These are phyloP conservation scores for Salix caprea DNA, from an alignment of 345 rosid genomes.

Conservation along the genomic window DNA sequence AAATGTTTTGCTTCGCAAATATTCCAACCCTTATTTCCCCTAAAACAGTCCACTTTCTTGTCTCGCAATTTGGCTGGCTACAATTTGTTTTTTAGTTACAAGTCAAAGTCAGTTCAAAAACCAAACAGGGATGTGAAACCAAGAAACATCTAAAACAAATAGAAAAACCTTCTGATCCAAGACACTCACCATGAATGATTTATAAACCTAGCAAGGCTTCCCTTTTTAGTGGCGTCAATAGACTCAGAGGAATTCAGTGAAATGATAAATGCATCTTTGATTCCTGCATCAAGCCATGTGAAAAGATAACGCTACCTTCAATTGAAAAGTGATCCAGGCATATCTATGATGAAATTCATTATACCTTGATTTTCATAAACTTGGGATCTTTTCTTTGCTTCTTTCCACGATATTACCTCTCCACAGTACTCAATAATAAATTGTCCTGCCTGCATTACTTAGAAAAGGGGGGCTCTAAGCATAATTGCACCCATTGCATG, in stretches of 20 bases:
- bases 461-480: neutral
- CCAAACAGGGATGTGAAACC: neutral
- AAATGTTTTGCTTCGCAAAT: conserved; percentile 78
- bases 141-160: neutral
- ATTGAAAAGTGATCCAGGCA: neutral
- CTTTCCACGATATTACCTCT: conserved; percentile 94
- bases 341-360: conserved; percentile 6
- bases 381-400: conserved; percentile 81
- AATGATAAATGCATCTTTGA: conserved; percentile 88
- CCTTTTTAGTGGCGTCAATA: conserved; percentile 88
- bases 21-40: conserved; percentile 96
- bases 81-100: neutral
- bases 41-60: conserved; percentile 89
- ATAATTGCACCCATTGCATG: neutral
- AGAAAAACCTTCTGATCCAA: conserved; percentile 1
- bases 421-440: conserved; percentile 96
- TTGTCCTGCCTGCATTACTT: conserved; percentile 59
- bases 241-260: conserved; percentile 76
- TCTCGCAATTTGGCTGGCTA: conserved; percentile 96
- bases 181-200: conserved; percentile 91
- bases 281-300: conserved; percentile 48
- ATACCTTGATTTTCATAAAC: conserved; percentile 71
- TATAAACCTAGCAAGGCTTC: conserved; percentile 91
- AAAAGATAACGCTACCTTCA: conserved; percentile 2
- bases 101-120: conserved; percentile 18